Conservation (phyloP, 2,329 filamentous ascomycete genomes). For the Teratosphaeria pseudoeucalypti region DNA sequence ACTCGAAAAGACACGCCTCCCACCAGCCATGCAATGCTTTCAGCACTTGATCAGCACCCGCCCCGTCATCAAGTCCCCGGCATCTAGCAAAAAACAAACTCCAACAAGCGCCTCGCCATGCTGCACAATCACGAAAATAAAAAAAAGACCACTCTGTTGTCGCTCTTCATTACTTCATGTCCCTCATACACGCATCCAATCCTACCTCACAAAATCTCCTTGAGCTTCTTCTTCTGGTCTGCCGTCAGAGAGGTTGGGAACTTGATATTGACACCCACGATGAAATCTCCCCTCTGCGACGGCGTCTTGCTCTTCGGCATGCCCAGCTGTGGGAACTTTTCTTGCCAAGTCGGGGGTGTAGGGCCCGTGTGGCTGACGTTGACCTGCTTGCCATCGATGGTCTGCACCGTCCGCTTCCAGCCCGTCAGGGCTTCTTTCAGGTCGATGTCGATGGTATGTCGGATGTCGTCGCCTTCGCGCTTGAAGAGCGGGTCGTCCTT, state of each 20-base stretch:
- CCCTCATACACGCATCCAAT: neutral
- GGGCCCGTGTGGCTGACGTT: conserved; percentile 70
- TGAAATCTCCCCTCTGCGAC: conserved; percentile 70
- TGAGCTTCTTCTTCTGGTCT: conserved; percentile 69
- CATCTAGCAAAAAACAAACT: neutral
- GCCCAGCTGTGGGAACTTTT: conserved; percentile 73
- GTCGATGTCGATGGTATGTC: conserved; percentile 66
- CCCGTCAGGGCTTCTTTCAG: conserved; percentile 92
- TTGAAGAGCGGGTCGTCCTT: conserved; percentile 78
- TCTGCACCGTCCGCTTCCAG: conserved; percentile 83
- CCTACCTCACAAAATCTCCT: conserved; percentile 55
- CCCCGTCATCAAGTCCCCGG: neutral
- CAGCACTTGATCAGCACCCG: conserved; percentile 9
- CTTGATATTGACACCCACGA: conserved; percentile 84
- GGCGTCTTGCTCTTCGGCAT: conserved; percentile 95
- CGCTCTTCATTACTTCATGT: neutral
- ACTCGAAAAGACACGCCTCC: neutral
- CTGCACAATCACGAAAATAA: neutral
- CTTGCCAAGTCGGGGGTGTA: conserved; percentile 72
- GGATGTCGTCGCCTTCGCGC: conserved; percentile 79
- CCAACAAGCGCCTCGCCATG: conserved; percentile 3
- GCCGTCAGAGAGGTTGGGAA: conserved; percentile 71
- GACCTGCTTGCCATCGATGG: conserved; percentile 84
- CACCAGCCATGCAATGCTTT: conserved; percentile 2
- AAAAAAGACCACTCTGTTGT: neutral